Conservation (phyloP, 805 yeast genomes). For the Saccharomycopsis sp. region DNA sequence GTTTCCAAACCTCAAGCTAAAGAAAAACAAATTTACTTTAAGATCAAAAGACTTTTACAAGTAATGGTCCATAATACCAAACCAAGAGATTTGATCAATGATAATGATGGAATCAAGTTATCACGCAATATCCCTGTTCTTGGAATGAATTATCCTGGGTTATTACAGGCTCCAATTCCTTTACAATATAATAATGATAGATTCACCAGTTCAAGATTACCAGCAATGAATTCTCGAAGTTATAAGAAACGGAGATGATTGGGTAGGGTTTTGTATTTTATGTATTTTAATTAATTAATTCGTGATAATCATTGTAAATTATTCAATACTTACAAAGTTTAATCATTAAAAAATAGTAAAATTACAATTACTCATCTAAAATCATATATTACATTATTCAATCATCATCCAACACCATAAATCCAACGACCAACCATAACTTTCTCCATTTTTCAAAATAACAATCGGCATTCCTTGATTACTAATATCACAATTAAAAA, state of each 20-base stretch:
- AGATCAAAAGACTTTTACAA: constrained; percentile 35
- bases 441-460: background rate
- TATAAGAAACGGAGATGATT: constrained; percentile 14
- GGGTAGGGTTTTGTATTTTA: no score
- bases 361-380: no score
- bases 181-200: constrained; percentile 3
- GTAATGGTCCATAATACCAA: constrained; percentile 29
- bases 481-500: constrained; percentile 9
- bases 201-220: background rate
- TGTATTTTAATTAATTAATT: no score
- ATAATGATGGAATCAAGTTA: constrained; percentile 22
- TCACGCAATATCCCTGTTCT: constrained; percentile 51
- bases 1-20: constrained; percentile 30
- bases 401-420: constrained; percentile 12
- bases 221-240: background rate
- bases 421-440: constrained; percentile 12
- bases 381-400: no score
- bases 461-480: constrained; percentile 10
- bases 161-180: constrained; percentile 53
- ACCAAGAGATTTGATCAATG: constrained; percentile 27
- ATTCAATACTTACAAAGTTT: no score
- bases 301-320: no score
- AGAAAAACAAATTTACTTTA: constrained; percentile 34
- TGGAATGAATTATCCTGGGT: constrained; percentile 65
- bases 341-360: no score